Conservation (phyloP, 176 grass and related monocot genomes). For the Carex myosuroides region DNA sequence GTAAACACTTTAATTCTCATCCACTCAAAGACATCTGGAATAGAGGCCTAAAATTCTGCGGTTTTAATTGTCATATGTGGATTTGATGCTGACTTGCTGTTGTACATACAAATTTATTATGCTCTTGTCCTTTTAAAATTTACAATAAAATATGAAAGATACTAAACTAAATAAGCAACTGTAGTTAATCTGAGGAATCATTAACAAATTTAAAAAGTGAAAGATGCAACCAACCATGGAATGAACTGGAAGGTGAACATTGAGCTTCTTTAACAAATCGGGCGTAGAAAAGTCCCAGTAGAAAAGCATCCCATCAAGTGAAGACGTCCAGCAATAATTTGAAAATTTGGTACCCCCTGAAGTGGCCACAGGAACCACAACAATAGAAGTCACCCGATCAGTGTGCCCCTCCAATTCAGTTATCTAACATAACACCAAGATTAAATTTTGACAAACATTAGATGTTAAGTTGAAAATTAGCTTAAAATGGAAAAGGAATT, state of each 20-base stretch:
- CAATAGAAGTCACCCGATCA: slow-evolving; percentile 58
- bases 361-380: slow-evolving; percentile 26
- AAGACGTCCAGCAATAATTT: slow-evolving; percentile 74
- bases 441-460: not conserved
- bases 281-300: slow-evolving; percentile 55
- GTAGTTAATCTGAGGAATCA: not conserved
- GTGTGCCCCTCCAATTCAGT: slow-evolving; percentile 88
- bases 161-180: not conserved
- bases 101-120: not conserved
- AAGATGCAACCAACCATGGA: slow-evolving; percentile 40
- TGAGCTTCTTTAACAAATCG: slow-evolving; percentile 62
- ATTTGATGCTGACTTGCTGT: not conserved
- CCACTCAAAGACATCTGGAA: not conserved
- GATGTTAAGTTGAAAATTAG: not conserved
- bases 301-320: slow-evolving; percentile 66
- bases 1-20: not conserved
- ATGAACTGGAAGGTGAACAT: slow-evolving; percentile 56
- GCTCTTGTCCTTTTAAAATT: not conserved
- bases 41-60: not conserved
- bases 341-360: slow-evolving; percentile 33
- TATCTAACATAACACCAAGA: slow-evolving; percentile 27
- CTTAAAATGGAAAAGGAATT: not conserved
- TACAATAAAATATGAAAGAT: not conserved
- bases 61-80: not conserved
- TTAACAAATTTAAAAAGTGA: not conserved